phyloP scores from a whole-genome alignment of 2,329 filamentous ascomycete genomes.

The Beauveria sp. region DNA sequence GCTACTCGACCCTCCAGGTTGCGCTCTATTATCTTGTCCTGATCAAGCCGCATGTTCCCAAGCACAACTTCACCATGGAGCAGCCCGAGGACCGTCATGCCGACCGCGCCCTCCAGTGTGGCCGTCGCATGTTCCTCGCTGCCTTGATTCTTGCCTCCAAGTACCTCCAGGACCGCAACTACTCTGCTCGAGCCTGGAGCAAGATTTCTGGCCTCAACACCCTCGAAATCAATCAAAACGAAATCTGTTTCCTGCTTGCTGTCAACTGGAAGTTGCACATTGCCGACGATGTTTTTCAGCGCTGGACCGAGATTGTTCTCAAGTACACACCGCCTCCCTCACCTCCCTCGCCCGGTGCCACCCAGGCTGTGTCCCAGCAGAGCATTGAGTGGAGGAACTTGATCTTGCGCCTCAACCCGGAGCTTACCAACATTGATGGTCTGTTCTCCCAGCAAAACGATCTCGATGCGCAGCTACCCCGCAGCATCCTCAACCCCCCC shows the following conservation, averaged over 20 bases:
- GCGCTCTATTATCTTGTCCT: constrained; percentile 93
- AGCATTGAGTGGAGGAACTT: constrained; percentile 50
- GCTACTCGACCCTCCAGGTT: constrained; percentile 95
- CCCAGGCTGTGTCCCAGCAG: constrained; percentile 37
- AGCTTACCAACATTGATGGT: constrained; percentile 50
- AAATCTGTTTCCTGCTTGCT: constrained; percentile 81
- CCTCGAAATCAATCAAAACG: constrained; percentile 92
- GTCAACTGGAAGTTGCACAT: constrained; percentile 96
- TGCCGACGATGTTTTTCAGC: constrained; percentile 77
- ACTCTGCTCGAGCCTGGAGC: constrained; percentile 95
- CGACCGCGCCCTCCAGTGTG: constrained; percentile 81
- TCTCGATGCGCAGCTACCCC: constrained; percentile 30
- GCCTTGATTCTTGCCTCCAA: constrained; percentile 94
- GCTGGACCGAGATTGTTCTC: constrained; percentile 88
- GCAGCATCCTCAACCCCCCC: constrained; percentile 37
- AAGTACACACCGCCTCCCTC: constrained; percentile 70
- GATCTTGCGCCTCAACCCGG: constrained; percentile 48
- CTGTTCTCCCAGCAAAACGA: constrained; percentile 34
- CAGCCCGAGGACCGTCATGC: constrained; percentile 66
- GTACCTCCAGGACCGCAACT: constrained; percentile 96
- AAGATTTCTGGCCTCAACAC: constrained; percentile 97
- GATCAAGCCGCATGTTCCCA: constrained; percentile 83
- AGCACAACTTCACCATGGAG: constrained; percentile 78
- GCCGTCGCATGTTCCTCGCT: constrained; percentile 92
- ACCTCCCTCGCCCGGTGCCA: constrained; percentile 45